Evolutionary conservation across 176 grass and related monocot genomes (phyloP).

Genomic region (Microstegium vimineum): DNA sequence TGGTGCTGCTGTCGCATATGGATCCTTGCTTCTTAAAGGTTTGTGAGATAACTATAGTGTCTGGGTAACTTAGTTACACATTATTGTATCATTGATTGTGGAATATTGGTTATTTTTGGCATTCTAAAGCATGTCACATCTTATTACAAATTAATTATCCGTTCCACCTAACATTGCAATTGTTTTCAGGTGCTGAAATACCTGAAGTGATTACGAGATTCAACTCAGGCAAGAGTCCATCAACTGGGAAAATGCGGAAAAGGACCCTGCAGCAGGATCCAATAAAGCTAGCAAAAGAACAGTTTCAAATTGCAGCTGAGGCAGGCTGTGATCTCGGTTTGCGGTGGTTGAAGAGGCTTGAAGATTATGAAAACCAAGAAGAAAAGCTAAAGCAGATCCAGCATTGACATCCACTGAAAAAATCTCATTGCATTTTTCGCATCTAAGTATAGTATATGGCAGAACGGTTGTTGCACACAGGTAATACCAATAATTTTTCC

Average conservation of each 20-base stretch:
- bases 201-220: constrained; percentile 87
- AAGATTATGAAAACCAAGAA: constrained; percentile 47
- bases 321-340: constrained; percentile 71
- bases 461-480: background rate
- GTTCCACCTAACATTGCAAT: background rate
- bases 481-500: background rate
- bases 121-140: background rate
- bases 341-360: constrained; percentile 75
- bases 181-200: constrained; percentile 60
- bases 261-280: constrained; percentile 39
- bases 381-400: constrained; percentile 39
- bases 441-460: background rate
- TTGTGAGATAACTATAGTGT: constrained; percentile 17
- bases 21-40: constrained; percentile 93
- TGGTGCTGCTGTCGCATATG: constrained; percentile 92
- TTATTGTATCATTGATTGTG: background rate
- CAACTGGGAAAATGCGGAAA: constrained; percentile 53
- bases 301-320: constrained; percentile 81
- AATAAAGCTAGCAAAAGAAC: constrained; percentile 60
- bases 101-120: constrained; percentile 6
- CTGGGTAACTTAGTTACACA: background rate
- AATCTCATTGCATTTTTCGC: background rate
- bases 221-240: constrained; percentile 55
- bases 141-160: background rate
- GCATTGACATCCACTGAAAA: background rate